Evolutionary conservation across 73 alveolate genomes (phyloP).

Genomic region (Symbiodinium natans): DNA sequence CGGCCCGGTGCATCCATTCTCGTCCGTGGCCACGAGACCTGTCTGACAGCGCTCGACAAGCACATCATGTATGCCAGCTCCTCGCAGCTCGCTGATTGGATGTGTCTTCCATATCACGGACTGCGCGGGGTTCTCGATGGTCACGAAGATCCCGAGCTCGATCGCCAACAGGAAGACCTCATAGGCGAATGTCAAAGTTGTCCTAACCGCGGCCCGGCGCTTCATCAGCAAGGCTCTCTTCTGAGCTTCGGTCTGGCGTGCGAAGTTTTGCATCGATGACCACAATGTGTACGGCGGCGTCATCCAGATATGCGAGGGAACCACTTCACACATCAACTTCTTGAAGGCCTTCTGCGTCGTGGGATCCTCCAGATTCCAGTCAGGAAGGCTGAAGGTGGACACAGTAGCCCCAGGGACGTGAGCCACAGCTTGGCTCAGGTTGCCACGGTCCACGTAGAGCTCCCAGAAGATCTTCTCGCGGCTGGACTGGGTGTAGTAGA

Average conservation of each 20-base stretch:
- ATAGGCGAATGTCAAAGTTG: neutral
- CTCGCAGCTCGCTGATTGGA: neutral
- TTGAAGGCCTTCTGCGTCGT: neutral
- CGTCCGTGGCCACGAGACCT: neutral
- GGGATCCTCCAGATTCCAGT: neutral
- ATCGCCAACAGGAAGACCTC: neutral
- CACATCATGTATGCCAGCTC: neutral
- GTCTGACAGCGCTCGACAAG: neutral
- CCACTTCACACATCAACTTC: neutral
- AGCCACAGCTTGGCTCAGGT: neutral
- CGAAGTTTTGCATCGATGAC: neutral
- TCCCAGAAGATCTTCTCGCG: neutral
- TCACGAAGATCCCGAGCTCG: neutral
- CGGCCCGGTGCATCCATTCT: neutral
- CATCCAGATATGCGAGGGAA: neutral
- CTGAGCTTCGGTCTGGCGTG: neutral
- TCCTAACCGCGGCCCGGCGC: neutral
- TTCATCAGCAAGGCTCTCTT: neutral
- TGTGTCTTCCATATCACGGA: neutral
- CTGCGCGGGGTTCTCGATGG: conserved; percentile 5
- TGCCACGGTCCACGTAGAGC: conserved; percentile 2
- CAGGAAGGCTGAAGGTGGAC: conserved; percentile 2
- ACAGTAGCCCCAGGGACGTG: neutral
- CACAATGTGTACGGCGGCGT: neutral
- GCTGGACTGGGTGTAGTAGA: no score